Conservation (phyloP, 805 yeast species). For the Myxozyma kluyveri region DNA sequence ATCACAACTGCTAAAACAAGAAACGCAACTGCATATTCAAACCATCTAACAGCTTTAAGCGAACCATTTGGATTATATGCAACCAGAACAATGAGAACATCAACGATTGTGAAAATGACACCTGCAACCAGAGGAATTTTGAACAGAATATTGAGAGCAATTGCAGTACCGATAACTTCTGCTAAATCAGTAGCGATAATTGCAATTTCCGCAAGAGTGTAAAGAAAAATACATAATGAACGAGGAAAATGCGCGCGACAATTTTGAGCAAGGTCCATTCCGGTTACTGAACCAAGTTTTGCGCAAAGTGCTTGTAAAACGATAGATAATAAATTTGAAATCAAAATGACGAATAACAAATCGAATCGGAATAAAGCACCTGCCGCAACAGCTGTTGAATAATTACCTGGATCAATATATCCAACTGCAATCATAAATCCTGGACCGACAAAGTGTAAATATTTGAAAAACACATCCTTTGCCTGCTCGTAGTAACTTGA, state of each 20-base stretch:
- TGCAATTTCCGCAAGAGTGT: constrained; percentile 81
- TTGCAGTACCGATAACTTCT: constrained; percentile 97
- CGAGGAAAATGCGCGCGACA: constrained; percentile 73
- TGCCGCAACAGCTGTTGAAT: constrained; percentile 90
- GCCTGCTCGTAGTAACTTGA: background rate
- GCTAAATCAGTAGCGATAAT: constrained; percentile 95
- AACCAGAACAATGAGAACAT: constrained; percentile 78
- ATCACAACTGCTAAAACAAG: constrained; percentile 79
- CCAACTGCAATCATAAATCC: constrained; percentile 94
- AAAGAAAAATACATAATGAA: constrained; percentile 50
- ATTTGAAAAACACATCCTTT: constrained; percentile 42
- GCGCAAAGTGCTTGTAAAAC: constrained; percentile 82
- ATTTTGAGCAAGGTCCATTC: constrained; percentile 83
- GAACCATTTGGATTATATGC: constrained; percentile 88
- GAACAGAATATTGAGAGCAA: constrained; percentile 80
- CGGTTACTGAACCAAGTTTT: constrained; percentile 90
- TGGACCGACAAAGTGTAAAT: constrained; percentile 77
- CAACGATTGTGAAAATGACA: constrained; percentile 78
- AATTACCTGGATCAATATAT: constrained; percentile 97
- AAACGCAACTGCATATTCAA: constrained; percentile 76
- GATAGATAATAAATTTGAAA: constrained; percentile 83
- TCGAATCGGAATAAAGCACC: constrained; percentile 85
- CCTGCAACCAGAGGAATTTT: constrained; percentile 79
- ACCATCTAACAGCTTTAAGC: constrained; percentile 68
- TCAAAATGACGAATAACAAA: constrained; percentile 68